Conservation (phyloP, 2,329 filamentous ascomycete species). For the Penicillium freii region DNA sequence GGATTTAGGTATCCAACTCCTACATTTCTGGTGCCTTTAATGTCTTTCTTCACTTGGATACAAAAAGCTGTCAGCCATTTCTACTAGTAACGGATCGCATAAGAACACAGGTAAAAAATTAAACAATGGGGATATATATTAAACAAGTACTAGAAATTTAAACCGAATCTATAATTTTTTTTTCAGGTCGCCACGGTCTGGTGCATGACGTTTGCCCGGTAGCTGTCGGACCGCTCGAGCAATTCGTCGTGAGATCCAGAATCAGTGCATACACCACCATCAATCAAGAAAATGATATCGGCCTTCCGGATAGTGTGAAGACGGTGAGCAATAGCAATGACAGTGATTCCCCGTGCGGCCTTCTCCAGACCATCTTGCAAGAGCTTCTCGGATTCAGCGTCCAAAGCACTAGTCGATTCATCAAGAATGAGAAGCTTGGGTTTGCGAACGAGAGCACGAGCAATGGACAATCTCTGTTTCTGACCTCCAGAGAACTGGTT, state of each 20-base stretch:
- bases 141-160: slow-evolving; percentile 1
- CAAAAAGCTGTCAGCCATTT: neutral
- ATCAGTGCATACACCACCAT: slow-evolving; percentile 63
- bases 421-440: slow-evolving; percentile 59
- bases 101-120: neutral
- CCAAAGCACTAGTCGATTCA: slow-evolving; percentile 60
- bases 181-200: slow-evolving; percentile 32
- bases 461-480: slow-evolving; percentile 58
- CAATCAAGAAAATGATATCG: slow-evolving; percentile 75
- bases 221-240: slow-evolving; percentile 45
- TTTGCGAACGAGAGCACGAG: slow-evolving; percentile 55
- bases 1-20: neutral
- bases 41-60: neutral
- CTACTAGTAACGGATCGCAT: neutral
- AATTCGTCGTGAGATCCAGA: slow-evolving; percentile 62
- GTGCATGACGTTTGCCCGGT: slow-evolving; percentile 41
- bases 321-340: slow-evolving; percentile 44
- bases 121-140: slow-evolving; percentile 1
- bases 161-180: neutral
- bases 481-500: slow-evolving; percentile 56
- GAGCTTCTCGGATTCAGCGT: slow-evolving; percentile 52
- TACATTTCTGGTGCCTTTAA: neutral
- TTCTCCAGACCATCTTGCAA: slow-evolving; percentile 45
- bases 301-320: slow-evolving; percentile 61
- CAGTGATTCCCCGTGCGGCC: slow-evolving; percentile 35